These are phyloP conservation scores for Magnolia sinica DNA, from an alignment of 164 flowering plant genomes.

Conservation along the genomic window DNA sequence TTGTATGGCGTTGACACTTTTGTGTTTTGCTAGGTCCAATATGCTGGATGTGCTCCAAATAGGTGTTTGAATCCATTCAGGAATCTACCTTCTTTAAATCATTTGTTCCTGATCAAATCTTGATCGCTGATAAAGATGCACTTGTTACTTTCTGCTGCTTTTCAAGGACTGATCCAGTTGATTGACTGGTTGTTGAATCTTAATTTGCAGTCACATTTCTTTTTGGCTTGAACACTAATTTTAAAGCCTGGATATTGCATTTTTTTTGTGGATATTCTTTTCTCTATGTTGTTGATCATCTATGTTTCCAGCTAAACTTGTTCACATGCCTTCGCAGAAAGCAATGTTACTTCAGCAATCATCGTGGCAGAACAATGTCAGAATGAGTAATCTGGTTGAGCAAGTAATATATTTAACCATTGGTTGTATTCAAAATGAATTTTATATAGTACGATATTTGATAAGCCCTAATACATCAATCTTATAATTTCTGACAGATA, in stretches of 20 bases:
- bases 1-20: too few relatives aligned
- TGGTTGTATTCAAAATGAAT: neutral
- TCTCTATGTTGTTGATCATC: neutral
- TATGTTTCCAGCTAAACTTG: slow-evolving; percentile 6
- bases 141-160: too few relatives aligned
- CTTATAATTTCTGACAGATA: slow-evolving; percentile 45
- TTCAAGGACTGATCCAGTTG: too few relatives aligned
- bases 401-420: slow-evolving; percentile 51
- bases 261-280: neutral
- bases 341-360: slow-evolving; percentile 85
- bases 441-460: neutral
- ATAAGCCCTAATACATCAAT: neutral
- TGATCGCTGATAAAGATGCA: too few relatives aligned
- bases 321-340: slow-evolving; percentile 51
- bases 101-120: too few relatives aligned
- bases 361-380: slow-evolving; percentile 90
- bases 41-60: too few relatives aligned
- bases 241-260: neutral
- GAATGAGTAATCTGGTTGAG: slow-evolving; percentile 83
- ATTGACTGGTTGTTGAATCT: too few relatives aligned
- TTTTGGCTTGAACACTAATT: neutral
- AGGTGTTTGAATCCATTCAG: too few relatives aligned
- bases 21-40: too few relatives aligned
- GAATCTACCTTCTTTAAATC: too few relatives aligned
- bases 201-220: too few relatives aligned